Evolutionary conservation across 2,329 filamentous ascomycete genomes (phyloP).

Genomic region (Capronia epimyces): DNA sequence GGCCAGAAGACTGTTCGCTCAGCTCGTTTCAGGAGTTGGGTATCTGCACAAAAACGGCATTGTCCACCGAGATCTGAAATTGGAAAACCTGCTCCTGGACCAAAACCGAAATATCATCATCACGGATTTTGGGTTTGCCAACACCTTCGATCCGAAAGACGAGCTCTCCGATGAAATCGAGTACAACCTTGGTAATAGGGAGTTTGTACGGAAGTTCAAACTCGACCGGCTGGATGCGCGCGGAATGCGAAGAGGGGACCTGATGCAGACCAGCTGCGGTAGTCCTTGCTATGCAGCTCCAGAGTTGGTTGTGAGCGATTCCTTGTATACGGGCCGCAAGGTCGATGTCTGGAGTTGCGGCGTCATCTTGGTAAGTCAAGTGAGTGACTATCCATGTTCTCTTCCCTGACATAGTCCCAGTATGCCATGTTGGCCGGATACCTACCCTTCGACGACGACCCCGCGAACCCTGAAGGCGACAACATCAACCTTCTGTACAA

Average conservation of each 20-base stretch:
- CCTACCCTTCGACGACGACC: conserved; percentile 94
- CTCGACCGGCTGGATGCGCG: conserved; percentile 72
- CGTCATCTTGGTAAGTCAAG: conserved; percentile 78
- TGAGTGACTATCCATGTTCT: neutral
- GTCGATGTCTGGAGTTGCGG: conserved; percentile 99
- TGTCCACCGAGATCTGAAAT: conserved; percentile 91
- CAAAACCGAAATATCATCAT: conserved; percentile 99
- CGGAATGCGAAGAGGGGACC: conserved; percentile 75
- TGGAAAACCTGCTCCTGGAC: conserved; percentile 91
- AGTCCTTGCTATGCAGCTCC: conserved; percentile 97
- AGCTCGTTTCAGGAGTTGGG: conserved; percentile 91
- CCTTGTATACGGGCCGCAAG: conserved; percentile 92
- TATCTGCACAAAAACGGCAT: conserved; percentile 99
- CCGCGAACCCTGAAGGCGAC: conserved; percentile 94
- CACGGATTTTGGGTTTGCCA: conserved; percentile 97
- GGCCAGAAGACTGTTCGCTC: conserved; percentile 84
- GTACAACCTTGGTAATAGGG: conserved; percentile 75
- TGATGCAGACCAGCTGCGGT: conserved; percentile 98
- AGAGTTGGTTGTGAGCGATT: conserved; percentile 94
- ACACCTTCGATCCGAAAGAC: conserved; percentile 86
- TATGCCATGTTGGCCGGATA: conserved; percentile 99
- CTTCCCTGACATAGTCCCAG: conserved; percentile 44
- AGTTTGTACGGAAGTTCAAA: conserved; percentile 80
- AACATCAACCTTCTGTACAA: conserved; percentile 99
- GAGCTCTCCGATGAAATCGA: conserved; percentile 88